phyloP scores from a whole-genome alignment of 2,329 filamentous ascomycete genomes.

The Tolypocladium cylindrosporum region DNA sequence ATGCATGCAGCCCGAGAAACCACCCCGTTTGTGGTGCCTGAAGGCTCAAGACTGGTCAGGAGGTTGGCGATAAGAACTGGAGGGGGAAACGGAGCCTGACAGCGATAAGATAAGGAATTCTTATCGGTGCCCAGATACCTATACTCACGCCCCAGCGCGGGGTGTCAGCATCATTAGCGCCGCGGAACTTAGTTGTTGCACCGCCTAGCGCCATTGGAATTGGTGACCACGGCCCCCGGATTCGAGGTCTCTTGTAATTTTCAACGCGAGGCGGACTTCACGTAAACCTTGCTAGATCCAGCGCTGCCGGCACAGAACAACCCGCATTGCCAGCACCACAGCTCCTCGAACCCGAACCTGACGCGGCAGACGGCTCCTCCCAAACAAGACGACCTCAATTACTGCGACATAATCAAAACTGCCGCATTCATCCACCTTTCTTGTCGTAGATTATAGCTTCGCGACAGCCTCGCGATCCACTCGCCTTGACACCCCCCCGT shows the following conservation, averaged over 20 bases:
- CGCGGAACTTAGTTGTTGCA: slow-evolving; percentile 28
- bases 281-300: slow-evolving; percentile 1
- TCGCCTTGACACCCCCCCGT: slow-evolving; percentile 4
- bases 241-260: slow-evolving; percentile 25
- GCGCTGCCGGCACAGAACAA: slow-evolving; percentile 4
- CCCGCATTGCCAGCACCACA: not conserved
- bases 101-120: slow-evolving; percentile 9
- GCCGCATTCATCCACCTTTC: not conserved
- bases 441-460: not conserved
- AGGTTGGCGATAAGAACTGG: not conserved
- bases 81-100: no score
- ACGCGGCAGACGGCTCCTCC: not conserved
- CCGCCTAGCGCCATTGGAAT: slow-evolving; percentile 30
- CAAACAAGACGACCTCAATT: not conserved
- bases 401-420: not conserved
- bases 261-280: slow-evolving; percentile 19
- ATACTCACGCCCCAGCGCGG: slow-evolving; percentile 3
- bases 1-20: not conserved
- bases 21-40: not conserved
- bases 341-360: not conserved
- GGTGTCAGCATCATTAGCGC: slow-evolving; percentile 5
- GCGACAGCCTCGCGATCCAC: slow-evolving; percentile 14
- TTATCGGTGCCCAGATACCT: not conserved
- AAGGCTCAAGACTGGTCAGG: no score
- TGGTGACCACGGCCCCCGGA: slow-evolving; percentile 29